Percentiles rank a stretch among this genome's conserved stretches.
Conservation (phyloP, 148 eudicot species). For the Rhododendron molle region DNA sequence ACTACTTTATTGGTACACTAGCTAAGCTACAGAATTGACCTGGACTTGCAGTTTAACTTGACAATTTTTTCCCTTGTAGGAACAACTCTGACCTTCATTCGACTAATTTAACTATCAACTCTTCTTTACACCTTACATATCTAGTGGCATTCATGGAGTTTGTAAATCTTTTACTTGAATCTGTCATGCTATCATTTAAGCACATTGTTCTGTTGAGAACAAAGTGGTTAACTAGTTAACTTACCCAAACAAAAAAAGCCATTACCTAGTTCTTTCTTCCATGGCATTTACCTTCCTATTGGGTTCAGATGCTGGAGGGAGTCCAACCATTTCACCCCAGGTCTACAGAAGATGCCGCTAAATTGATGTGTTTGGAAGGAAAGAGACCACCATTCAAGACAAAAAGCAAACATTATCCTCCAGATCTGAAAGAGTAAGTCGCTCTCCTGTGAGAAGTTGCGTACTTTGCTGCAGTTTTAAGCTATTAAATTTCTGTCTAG, state of each 20-base stretch:
- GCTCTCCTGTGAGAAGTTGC: slow-evolving; percentile 1
- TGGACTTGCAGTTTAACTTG: neutral
- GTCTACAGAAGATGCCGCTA: slow-evolving; percentile 64
- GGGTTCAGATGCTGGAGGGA: slow-evolving; percentile 83
- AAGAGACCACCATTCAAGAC: slow-evolving; percentile 69
- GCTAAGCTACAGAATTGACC: neutral
- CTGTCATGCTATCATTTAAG: neutral
- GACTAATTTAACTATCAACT: neutral
- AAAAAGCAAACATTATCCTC: slow-evolving; percentile 70
- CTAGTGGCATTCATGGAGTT: neutral
- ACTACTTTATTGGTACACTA: neutral
- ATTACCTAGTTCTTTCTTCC: neutral
- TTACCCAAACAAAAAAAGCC: neutral
- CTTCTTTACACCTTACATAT: neutral
- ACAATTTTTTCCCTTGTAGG: neutral
- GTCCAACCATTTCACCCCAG: slow-evolving; percentile 77
- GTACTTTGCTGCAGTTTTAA: slow-evolving; percentile 1
- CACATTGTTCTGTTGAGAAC: neutral
- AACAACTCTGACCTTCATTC: neutral
- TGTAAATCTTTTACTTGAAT: neutral
- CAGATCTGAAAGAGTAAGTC: slow-evolving; percentile 87
- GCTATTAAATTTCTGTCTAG: neutral
- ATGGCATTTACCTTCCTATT: neutral
- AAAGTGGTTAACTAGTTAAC: neutral
- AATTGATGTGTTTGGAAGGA: slow-evolving; percentile 66